These are phyloP conservation scores for Solanum stenotomum DNA, from an alignment of 257 asterid species.

Conservation along the genomic window DNA sequence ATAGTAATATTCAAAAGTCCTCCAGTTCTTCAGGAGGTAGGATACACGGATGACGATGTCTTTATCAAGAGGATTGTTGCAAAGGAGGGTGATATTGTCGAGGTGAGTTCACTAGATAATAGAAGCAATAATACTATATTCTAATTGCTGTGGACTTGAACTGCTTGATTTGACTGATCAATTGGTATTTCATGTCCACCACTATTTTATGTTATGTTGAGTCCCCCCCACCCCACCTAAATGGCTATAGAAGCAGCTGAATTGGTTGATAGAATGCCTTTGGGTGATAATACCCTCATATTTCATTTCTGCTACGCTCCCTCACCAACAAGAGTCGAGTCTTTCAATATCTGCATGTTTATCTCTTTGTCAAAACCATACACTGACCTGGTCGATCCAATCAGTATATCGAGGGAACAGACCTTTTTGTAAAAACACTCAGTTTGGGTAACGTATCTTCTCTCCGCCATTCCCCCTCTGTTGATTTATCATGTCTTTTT, in stretches of 20 bases:
- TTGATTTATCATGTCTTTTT: not conserved
- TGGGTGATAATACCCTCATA: not conserved
- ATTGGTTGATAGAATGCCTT: not conserved
- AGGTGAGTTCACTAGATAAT: constrained; percentile 29
- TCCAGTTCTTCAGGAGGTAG: constrained; percentile 60
- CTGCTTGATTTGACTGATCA: not conserved
- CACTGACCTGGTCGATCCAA: not conserved
- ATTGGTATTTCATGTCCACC: not conserved
- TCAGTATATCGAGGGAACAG: not conserved
- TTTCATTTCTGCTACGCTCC: not conserved
- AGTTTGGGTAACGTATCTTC: not conserved
- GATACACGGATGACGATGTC: constrained; percentile 64
- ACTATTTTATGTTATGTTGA: not conserved
- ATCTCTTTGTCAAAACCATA: not conserved
- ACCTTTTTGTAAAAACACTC: not conserved
- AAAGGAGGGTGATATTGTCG: constrained; percentile 80
- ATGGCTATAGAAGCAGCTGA: not conserved
- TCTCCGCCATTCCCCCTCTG: not conserved
- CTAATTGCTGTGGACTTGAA: not conserved
- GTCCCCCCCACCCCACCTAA: not conserved
- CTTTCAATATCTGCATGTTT: not conserved
- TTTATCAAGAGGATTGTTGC: constrained; percentile 90
- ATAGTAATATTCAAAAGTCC: constrained; percentile 91
- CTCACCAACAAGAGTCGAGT: not conserved
- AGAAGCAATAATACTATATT: not conserved